A percentile compares a stretch with the other conserved stretches of the same genome.
These are phyloP conservation scores for Suillus subaureus DNA, from an alignment of 768 basidiomycete genomes.

Conservation along the genomic window DNA sequence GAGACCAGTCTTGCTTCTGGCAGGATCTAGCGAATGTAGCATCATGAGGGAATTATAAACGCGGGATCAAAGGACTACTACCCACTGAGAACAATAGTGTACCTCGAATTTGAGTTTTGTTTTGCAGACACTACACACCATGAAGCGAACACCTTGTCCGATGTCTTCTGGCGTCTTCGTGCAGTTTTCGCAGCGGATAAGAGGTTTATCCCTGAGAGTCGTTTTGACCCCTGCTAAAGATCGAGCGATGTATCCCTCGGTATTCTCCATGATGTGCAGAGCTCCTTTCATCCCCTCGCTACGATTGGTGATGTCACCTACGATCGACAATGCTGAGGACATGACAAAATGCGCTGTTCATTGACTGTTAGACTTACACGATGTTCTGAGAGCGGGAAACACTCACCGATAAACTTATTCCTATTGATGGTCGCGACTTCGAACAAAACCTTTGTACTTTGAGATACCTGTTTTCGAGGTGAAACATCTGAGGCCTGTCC, in stretches of 20 bases:
- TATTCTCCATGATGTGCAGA: slow-evolving; percentile 8
- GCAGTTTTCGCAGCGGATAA: slow-evolving; percentile 24
- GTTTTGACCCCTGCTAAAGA: background rate
- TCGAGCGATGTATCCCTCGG: background rate
- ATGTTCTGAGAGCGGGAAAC: background rate
- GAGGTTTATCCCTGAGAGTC: slow-evolving; percentile 15
- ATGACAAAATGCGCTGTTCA: slow-evolving; percentile 13
- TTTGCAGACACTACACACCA: slow-evolving; percentile 26
- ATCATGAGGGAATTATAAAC: background rate
- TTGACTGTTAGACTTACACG: background rate
- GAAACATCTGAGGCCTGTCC: slow-evolving; percentile 13
- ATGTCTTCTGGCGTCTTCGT: slow-evolving; percentile 21
- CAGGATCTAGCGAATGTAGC: slow-evolving; percentile 16
- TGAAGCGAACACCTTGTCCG: slow-evolving; percentile 18
- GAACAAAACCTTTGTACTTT: slow-evolving; percentile 9
- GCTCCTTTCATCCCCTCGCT: slow-evolving; percentile 6
- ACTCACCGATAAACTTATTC: slow-evolving; percentile 23
- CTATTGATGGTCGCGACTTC: slow-evolving; percentile 15
- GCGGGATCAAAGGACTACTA: background rate
- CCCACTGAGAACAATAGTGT: slow-evolving; percentile 23
- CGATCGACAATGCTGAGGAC: slow-evolving; percentile 9
- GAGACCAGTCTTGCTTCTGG: slow-evolving; percentile 20
- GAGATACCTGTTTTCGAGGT: background rate
- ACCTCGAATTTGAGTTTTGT: slow-evolving; percentile 18
- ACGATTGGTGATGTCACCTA: background rate